phyloP scores from a whole-genome alignment of 2,329 filamentous ascomycete species.

The Ampelomyces quisqualis region DNA sequence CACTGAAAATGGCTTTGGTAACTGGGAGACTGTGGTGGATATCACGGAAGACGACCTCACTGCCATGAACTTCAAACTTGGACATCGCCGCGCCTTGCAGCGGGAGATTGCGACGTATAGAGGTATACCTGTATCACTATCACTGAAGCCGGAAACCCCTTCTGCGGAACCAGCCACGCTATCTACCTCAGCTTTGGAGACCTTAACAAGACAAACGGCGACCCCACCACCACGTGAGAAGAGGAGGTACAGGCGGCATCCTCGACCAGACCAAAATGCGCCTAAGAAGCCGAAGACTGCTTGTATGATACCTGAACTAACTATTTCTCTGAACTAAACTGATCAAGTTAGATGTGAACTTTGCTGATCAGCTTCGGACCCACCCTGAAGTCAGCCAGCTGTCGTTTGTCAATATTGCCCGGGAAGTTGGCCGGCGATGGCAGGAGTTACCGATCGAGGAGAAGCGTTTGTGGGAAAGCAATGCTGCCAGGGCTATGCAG shows the following conservation, averaged over 20 bases:
- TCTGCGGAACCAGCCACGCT: constrained; percentile 24
- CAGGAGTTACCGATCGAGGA: constrained; percentile 39
- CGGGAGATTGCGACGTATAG: constrained; percentile 44
- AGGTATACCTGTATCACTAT: constrained; percentile 29
- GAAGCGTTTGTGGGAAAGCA: constrained; percentile 43
- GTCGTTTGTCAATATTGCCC: constrained; percentile 44
- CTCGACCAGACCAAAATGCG: constrained; percentile 40
- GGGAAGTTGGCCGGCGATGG: constrained; percentile 43
- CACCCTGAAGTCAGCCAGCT: constrained; percentile 39
- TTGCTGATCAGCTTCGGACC: constrained; percentile 43
- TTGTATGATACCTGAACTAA: constrained; percentile 25
- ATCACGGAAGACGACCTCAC: constrained; percentile 45
- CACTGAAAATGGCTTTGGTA: constrained; percentile 40
- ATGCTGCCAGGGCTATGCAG: constrained; percentile 42
- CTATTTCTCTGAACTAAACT: neutral
- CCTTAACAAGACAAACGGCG: constrained; percentile 24
- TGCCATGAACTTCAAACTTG: constrained; percentile 43
- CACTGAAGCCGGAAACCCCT: constrained; percentile 26
- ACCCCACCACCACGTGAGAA: constrained; percentile 34
- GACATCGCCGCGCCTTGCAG: constrained; percentile 43
- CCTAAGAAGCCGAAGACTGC: constrained; percentile 47
- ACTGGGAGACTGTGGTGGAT: constrained; percentile 43
- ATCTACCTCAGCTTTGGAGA: constrained; percentile 35
- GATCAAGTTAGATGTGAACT: constrained; percentile 42
- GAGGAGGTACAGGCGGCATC: constrained; percentile 43